Evolutionary conservation across 768 basidiomycete genomes (phyloP).

Genomic region (Leccinum boreale): DNA sequence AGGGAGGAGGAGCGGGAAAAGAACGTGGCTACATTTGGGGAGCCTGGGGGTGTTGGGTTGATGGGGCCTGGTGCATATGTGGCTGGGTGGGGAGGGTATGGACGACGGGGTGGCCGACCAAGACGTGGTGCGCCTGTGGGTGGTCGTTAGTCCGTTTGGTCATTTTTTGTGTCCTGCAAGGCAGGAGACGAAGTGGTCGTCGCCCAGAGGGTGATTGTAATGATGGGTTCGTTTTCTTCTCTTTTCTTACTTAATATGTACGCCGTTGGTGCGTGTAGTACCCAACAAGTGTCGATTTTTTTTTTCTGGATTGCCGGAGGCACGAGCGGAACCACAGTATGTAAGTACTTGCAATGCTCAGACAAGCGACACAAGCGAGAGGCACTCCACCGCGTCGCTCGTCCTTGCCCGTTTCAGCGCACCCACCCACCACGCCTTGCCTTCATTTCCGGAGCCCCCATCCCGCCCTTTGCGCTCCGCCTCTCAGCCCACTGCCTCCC

Average conservation of each 20-base stretch:
- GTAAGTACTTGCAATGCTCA: too few relatives aligned
- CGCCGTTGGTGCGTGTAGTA: background rate
- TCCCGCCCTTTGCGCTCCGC: too few relatives aligned
- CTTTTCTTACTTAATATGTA: background rate
- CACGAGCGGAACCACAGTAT: too few relatives aligned
- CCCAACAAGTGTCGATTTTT: background rate
- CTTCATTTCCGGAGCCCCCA: too few relatives aligned
- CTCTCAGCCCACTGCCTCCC: too few relatives aligned
- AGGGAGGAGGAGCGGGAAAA: constrained; percentile 81
- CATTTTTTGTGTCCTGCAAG: background rate
- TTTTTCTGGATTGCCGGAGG: too few relatives aligned
- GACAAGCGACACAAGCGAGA: too few relatives aligned
- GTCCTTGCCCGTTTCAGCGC: too few relatives aligned
- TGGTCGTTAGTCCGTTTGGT: constrained; percentile 15
- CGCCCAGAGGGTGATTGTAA: background rate
- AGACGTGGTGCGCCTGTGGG: constrained; percentile 29
- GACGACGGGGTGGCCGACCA: constrained; percentile 45
- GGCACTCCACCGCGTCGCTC: too few relatives aligned
- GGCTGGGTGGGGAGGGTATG: constrained; percentile 74
- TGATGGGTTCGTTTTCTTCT: background rate
- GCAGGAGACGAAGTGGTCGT: background rate
- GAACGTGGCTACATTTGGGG: constrained; percentile 86
- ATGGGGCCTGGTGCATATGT: constrained; percentile 79
- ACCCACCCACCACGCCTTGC: too few relatives aligned
- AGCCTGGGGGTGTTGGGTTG: constrained; percentile 74